A percentile compares a stretch with the other conserved stretches of the same genome.
Conservation (phyloP, 2,329 filamentous ascomycete species). For the Trichoderma guizhouense region DNA sequence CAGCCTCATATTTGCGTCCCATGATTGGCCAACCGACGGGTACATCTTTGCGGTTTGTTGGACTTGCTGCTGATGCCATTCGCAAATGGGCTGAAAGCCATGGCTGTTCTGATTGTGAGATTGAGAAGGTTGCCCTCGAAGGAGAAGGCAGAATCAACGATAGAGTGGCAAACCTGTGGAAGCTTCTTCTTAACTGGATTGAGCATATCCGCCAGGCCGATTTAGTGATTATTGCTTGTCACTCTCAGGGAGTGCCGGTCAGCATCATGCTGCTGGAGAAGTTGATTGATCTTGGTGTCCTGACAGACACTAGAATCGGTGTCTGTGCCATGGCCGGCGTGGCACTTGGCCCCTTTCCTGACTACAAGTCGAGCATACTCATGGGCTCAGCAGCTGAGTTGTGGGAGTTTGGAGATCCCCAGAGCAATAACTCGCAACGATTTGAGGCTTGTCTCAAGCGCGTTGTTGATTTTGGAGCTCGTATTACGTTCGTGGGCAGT, state of each 20-base stretch:
- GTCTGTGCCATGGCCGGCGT: conserved; percentile 90
- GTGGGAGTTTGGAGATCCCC: conserved; percentile 84
- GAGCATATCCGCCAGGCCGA: conserved; percentile 85
- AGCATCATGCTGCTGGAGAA: conserved; percentile 90
- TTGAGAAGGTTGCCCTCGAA: conserved; percentile 92
- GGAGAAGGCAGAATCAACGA: conserved; percentile 91
- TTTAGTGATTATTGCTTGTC: conserved; percentile 86
- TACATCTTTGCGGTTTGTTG: conserved; percentile 90
- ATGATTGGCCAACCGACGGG: conserved; percentile 94
- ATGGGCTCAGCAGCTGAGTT: conserved; percentile 90
- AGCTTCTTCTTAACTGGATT: conserved; percentile 89
- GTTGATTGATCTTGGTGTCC: conserved; percentile 82
- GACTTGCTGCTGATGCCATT: conserved; percentile 79
- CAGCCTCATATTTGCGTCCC: conserved; percentile 78
- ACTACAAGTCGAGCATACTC: conserved; percentile 85
- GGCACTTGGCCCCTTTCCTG: conserved; percentile 85
- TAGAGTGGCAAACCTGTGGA: conserved; percentile 89
- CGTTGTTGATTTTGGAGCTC: conserved; percentile 73
- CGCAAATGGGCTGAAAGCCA: conserved; percentile 74
- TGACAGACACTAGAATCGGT: conserved; percentile 73
- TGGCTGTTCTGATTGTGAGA: conserved; percentile 70
- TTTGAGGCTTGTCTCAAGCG: conserved; percentile 74
- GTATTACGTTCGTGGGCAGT: conserved; percentile 85
- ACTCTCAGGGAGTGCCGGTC: conserved; percentile 94
- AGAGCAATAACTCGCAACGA: conserved; percentile 76